Evolutionary conservation across 2,329 filamentous ascomycete species (phyloP).

Genomic region (Parastagonospora nodorum): DNA sequence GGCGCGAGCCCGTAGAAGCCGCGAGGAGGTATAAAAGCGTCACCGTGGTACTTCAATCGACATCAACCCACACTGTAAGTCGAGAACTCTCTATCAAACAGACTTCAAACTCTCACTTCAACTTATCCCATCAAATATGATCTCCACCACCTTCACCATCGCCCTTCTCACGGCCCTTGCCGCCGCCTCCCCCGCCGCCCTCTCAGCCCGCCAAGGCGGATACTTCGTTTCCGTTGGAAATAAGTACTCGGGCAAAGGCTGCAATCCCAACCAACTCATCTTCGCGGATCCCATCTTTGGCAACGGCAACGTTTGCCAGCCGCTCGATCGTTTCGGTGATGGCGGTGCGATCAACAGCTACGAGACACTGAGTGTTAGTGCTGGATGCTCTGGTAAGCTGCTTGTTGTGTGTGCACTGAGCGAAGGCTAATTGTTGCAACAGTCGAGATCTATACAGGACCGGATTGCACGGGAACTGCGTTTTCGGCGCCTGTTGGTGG

Average conservation of each 20-base stretch:
- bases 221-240: constrained; percentile 15
- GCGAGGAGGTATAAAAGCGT: too few species aligned
- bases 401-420: not conserved
- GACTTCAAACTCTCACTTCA: not conserved
- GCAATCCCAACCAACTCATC: constrained; percentile 11
- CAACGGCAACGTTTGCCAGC: constrained; percentile 14
- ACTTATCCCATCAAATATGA: not conserved
- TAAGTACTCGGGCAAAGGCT: constrained; percentile 17
- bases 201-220: constrained; percentile 1
- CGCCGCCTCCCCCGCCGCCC: not conserved
- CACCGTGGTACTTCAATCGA: too few species aligned
- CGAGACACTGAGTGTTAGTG: constrained; percentile 2
- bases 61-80: too few species aligned
- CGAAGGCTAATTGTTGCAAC: not conserved
- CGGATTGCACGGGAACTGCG: constrained; percentile 6
- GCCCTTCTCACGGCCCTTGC: not conserved
- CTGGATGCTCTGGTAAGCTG: constrained; percentile 17
- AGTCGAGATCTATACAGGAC: constrained; percentile 10
- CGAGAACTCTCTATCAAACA: not conserved
- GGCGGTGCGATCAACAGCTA: constrained; percentile 14
- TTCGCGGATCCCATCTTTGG: constrained; percentile 23
- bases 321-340: constrained; percentile 13
- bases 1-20: too few species aligned
- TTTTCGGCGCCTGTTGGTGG: constrained; percentile 5
- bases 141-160: not conserved